phyloP scores from a whole-genome alignment of 2,329 filamentous ascomycete genomes.

The Alternaria tenuissima region DNA sequence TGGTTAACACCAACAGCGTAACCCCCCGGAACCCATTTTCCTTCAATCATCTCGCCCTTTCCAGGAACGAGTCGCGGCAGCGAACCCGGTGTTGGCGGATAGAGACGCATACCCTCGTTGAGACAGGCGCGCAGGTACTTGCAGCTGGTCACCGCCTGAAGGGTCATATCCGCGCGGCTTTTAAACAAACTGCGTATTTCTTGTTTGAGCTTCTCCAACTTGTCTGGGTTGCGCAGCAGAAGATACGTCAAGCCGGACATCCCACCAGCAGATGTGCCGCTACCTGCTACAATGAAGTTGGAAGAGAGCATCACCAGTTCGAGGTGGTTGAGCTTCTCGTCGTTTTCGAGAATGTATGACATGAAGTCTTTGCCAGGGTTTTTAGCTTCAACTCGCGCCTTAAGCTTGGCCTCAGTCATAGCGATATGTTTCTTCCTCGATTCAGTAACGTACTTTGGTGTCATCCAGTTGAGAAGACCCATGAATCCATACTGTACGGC shows the following conservation, averaged over 20 bases:
- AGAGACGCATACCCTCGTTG: conserved; percentile 27
- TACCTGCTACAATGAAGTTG: conserved; percentile 34
- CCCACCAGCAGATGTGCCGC: conserved; percentile 35
- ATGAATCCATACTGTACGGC: conserved; percentile 14
- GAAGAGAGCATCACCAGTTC: conserved; percentile 17
- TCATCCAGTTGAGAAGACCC: conserved; percentile 12
- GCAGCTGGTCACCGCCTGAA: conserved; percentile 6
- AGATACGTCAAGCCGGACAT: conserved; percentile 16
- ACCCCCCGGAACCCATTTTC: conserved; percentile 25
- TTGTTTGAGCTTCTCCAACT: conserved; percentile 17
- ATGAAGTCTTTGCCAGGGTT: conserved; percentile 15
- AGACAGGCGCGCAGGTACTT: conserved; percentile 27
- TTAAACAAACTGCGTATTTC: conserved; percentile 21
- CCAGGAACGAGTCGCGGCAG: conserved; percentile 25
- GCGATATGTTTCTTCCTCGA: conserved; percentile 16
- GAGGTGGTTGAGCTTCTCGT: conserved; percentile 16
- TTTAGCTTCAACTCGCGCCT: conserved; percentile 9
- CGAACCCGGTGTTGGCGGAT: conserved; percentile 22
- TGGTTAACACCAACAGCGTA: conserved; percentile 29
- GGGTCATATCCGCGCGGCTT: conserved; percentile 19
- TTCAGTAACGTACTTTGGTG: conserved; percentile 8
- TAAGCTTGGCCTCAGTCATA: conserved; percentile 14
- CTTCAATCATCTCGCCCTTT: conserved; percentile 25
- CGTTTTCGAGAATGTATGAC: conserved; percentile 14
- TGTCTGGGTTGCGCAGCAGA: conserved; percentile 18